Percentiles rank a stretch among this genome's conserved stretches.
Evolutionary conservation across 2,329 filamentous ascomycete species (phyloP).

Genomic region (Xylariaceae sp.): DNA sequence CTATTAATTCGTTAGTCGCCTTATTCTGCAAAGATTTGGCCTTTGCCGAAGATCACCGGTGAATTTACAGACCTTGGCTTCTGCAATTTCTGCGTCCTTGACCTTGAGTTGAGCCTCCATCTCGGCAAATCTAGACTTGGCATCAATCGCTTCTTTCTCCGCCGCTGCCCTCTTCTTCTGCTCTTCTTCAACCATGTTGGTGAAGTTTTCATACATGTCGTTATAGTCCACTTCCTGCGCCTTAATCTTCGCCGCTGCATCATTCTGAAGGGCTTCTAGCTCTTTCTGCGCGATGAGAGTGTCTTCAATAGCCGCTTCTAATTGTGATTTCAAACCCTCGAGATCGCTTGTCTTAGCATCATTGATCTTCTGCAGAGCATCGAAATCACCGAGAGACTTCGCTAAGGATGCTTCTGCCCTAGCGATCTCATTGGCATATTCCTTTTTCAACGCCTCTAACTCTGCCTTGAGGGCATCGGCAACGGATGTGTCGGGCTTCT

Average conservation of each 20-base stretch:
- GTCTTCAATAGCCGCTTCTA: conserved; percentile 38
- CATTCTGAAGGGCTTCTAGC: conserved; percentile 48
- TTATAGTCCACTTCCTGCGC: conserved; percentile 57
- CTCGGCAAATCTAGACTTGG: conserved; percentile 34
- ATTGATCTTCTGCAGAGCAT: conserved; percentile 31
- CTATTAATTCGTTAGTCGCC: conserved; percentile 32
- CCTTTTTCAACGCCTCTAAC: conserved; percentile 45
- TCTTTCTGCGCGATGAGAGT: conserved; percentile 46
- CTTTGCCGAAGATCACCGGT: background rate
- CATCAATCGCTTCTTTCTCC: conserved; percentile 32
- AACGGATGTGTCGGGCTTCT: conserved; percentile 53
- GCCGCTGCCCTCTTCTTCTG: conserved; percentile 37
- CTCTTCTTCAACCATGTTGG: conserved; percentile 56
- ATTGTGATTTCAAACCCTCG: conserved; percentile 40
- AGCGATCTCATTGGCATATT: conserved; percentile 43
- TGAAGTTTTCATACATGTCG: conserved; percentile 61
- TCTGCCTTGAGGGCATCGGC: conserved; percentile 50
- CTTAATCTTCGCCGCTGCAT: conserved; percentile 50
- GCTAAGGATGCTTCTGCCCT: conserved; percentile 35
- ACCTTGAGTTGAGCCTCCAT: conserved; percentile 44
- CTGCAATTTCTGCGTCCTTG: conserved; percentile 60
- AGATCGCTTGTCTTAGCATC: conserved; percentile 32
- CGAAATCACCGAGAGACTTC: conserved; percentile 30
- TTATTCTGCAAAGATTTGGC: background rate
- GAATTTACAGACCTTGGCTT: conserved; percentile 48